Percentiles rank a stretch among this genome's conserved stretches.
These are phyloP conservation scores for Eutrema japonicum DNA, from an alignment of 345 rosid species.

Conservation along the genomic window DNA sequence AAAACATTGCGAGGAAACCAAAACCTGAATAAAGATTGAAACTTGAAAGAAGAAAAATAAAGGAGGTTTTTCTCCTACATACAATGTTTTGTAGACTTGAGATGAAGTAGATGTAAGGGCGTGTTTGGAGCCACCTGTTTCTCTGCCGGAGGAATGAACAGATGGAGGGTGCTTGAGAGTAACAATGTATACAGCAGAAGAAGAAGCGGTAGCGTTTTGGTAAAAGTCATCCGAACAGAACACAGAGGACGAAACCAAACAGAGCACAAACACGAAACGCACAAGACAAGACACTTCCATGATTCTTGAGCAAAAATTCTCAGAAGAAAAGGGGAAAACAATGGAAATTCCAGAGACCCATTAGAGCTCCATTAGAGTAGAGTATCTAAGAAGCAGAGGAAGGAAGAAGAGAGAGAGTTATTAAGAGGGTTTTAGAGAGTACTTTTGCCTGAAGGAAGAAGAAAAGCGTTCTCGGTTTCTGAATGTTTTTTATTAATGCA, in stretches of 20 bases:
- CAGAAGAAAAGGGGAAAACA: conserved; percentile 35
- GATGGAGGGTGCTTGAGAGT: conserved; percentile 68
- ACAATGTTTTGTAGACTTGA: conserved; percentile 55
- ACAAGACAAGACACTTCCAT: conserved; percentile 34
- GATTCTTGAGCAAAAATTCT: conserved; percentile 32
- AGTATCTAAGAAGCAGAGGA: conserved; percentile 25
- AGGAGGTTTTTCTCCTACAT: conserved; percentile 6
- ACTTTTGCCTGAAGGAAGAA: conserved; percentile 28
- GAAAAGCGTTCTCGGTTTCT: conserved; percentile 39
- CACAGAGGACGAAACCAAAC: conserved; percentile 45
- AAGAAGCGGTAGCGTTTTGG: conserved; percentile 46
- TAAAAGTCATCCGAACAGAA: conserved; percentile 43
- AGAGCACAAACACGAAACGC: conserved; percentile 39
- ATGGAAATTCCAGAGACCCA: conserved; percentile 38
- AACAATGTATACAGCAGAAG: conserved; percentile 80
- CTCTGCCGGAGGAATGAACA: conserved; percentile 46
- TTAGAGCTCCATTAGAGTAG: conserved; percentile 44
- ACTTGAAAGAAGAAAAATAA: conserved; percentile 6
- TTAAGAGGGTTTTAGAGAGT: conserved; percentile 22
- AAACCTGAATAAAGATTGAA: conserved; percentile 8
- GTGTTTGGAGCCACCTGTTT: conserved; percentile 42
- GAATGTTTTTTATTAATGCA: conserved; percentile 35
- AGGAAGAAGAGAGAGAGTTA: conserved; percentile 6
- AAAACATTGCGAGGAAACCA: not conserved
- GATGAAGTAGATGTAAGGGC: conserved; percentile 46